Percentiles rank a stretch among this genome's conserved stretches.
Conservation (phyloP, 768 basidiomycete species). For the Flagelloscypha sp. region DNA sequence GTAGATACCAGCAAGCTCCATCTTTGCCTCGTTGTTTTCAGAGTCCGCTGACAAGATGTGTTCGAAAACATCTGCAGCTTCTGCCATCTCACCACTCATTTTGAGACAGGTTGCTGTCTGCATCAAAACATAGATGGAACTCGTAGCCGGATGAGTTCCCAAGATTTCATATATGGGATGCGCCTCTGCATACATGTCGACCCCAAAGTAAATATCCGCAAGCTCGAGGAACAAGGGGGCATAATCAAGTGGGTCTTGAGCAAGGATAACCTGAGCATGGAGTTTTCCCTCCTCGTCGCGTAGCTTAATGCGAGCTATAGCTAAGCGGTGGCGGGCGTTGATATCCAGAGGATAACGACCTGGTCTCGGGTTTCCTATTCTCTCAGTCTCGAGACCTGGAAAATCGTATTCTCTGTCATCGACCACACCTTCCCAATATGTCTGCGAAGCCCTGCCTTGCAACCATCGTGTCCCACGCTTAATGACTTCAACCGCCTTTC, state of each 20-base stretch:
- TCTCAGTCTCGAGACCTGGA: conserved; percentile 19
- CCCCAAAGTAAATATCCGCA: conserved; percentile 76
- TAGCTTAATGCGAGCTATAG: conserved; percentile 73
- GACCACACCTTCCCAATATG: conserved; percentile 70
- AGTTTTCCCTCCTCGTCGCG: conserved; percentile 82
- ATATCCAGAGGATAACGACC: conserved; percentile 62
- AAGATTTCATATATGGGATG: conserved; percentile 73
- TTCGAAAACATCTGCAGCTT: conserved; percentile 78
- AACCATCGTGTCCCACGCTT: conserved; percentile 81
- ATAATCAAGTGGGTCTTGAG: conserved; percentile 69
- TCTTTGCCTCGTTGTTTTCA: conserved; percentile 71
- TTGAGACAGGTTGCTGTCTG: conserved; percentile 80
- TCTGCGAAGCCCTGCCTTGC: conserved; percentile 68
- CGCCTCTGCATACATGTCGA: conserved; percentile 71
- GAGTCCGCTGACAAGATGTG: conserved; percentile 69
- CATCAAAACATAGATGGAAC: conserved; percentile 51
- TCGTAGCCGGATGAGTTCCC: conserved; percentile 64
- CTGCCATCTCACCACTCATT: conserved; percentile 63
- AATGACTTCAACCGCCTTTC: conserved; percentile 59
- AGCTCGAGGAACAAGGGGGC: conserved; percentile 75
- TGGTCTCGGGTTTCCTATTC: conserved; percentile 21
- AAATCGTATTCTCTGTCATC: conserved; percentile 90
- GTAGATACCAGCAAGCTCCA: conserved; percentile 85
- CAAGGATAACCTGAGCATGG: conserved; percentile 66
- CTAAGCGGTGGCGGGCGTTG: conserved; percentile 76